Conservation (phyloP, 116 monocot genomes). For the Thalassia testudinum region DNA sequence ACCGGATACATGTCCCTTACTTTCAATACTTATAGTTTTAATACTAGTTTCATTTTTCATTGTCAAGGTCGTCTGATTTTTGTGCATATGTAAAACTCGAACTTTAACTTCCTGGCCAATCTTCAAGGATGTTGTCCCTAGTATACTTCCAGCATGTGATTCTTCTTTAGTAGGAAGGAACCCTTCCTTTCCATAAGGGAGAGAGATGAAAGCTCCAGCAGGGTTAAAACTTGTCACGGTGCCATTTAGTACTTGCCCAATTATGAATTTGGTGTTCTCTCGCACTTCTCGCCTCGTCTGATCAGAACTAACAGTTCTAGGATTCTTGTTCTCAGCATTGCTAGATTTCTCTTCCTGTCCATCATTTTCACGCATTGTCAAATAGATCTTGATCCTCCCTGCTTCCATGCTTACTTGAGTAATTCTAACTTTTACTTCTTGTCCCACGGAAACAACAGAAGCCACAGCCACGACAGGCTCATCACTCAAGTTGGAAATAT, state of each 20-base stretch:
- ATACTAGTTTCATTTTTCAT: conserved; percentile 89
- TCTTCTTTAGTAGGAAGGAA: conserved; percentile 84
- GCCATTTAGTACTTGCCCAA: conserved; percentile 52
- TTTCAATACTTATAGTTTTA: conserved; percentile 45
- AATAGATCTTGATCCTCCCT: conserved; percentile 51
- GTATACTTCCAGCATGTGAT: conserved; percentile 45
- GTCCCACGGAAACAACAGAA: conserved; percentile 60
- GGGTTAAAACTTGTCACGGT: conserved; percentile 63
- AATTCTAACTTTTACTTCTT: conserved; percentile 78
- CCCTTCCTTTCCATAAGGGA: conserved; percentile 87
- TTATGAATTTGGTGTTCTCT: conserved; percentile 39
- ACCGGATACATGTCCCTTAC: conserved; percentile 45
- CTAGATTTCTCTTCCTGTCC: conserved; percentile 28
- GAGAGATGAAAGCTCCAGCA: conserved; percentile 55
- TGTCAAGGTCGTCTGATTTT: conserved; percentile 70
- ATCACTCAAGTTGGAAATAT: conserved; percentile 83
- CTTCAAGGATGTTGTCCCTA: conserved; percentile 48
- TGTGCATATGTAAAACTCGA: conserved; percentile 54
- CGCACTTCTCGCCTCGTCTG: conserved; percentile 24
- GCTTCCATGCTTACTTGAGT: conserved; percentile 68
- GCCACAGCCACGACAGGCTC: conserved; percentile 76
- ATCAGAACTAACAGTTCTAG: conserved; percentile 22
- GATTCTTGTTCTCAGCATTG: conserved; percentile 25
- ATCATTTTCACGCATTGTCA: conserved; percentile 74
- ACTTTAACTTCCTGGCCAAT: conserved; percentile 63